Evolutionary conservation across 2,329 filamentous ascomycete species (phyloP), one percentile per base, ranked within the genome.

Genomic region (Reticulascus tulasneorum): DNA sequence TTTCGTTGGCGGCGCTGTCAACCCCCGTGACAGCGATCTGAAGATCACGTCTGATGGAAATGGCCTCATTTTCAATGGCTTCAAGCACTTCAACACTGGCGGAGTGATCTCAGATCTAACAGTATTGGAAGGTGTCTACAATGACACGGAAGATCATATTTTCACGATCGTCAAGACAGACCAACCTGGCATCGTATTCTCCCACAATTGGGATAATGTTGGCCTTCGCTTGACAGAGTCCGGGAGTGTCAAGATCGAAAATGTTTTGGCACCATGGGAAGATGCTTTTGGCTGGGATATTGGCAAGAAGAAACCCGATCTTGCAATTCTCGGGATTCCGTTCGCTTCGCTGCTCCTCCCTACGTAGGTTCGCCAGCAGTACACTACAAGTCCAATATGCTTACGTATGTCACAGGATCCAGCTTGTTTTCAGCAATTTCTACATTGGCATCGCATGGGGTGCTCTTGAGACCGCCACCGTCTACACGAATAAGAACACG

Each of bases 61-160:
- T 5, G 58, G 69, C 3, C 53, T 83, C 11, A 52, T 79, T 3
- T 83, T 80, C 54, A 73, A 75, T 39, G 78, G 79, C 2, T 69
- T 66, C 55, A 84, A 84, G 54, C 66, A 74, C 56, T 84, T 84
- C 64, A 84, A 79, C 50, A 84, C 79, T 0, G 80, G 80, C 1
- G 79, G 79, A 18, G 78, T 82, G 0, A 66, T 84, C 3, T 82
- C 77, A 0, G 79, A 84, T 40, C 57, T 84, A 15, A 82, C 78
- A 0, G 76, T 84, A 0, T 66, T 84, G 0, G 79, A 84, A 47
- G 79, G 80, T 15, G 72, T 77, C 1, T 60, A 71, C n/a, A 68
- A 75, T 6, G 72, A 66, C 13, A 79, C 76, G 0, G 63, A 69
- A 5, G 63, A 78, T 35, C 79, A 83, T 48, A 76, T 83, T 38